Evolutionary conservation across 129 eudicot species (phyloP).

Genomic region (Pittosporum tobira): DNA sequence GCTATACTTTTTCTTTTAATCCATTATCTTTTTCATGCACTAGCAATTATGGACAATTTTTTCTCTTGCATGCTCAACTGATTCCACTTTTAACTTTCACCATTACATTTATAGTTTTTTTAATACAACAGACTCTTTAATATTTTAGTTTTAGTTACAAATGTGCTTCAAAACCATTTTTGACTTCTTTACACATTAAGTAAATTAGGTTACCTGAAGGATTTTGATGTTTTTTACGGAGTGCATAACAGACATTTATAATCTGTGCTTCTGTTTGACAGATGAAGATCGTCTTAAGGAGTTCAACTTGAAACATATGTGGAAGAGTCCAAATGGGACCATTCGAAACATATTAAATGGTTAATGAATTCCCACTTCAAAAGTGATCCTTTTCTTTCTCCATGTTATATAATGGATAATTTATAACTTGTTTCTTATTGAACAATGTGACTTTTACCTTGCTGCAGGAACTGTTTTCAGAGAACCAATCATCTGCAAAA

Average conservation of each 20-base stretch:
- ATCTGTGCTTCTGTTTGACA: constrained; percentile 6
- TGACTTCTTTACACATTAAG: background rate
- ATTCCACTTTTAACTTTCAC: background rate
- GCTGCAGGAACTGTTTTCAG: constrained; percentile 79
- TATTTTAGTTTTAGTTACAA: background rate
- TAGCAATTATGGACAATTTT: background rate
- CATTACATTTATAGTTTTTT: background rate
- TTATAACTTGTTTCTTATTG: background rate
- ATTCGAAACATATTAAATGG: constrained; percentile 84
- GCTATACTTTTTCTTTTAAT: background rate
- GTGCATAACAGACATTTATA: background rate
- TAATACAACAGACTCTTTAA: background rate
- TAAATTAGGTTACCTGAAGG: too few relatives aligned
- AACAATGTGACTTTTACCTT: background rate
- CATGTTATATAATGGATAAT: background rate
- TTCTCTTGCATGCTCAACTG: background rate
- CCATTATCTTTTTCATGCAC: background rate
- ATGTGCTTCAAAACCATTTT: background rate
- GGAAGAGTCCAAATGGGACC: constrained; percentile 93
- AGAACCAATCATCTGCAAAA: constrained; percentile 88
- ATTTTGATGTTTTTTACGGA: background rate
- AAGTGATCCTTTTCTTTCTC: background rate
- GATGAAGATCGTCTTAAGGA: constrained; percentile 55
- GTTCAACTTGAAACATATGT: constrained; percentile 68
- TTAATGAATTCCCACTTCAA: constrained; percentile 5